Conservation (phyloP, 768 basidiomycete genomes). For the Tulasnella sp. region DNA sequence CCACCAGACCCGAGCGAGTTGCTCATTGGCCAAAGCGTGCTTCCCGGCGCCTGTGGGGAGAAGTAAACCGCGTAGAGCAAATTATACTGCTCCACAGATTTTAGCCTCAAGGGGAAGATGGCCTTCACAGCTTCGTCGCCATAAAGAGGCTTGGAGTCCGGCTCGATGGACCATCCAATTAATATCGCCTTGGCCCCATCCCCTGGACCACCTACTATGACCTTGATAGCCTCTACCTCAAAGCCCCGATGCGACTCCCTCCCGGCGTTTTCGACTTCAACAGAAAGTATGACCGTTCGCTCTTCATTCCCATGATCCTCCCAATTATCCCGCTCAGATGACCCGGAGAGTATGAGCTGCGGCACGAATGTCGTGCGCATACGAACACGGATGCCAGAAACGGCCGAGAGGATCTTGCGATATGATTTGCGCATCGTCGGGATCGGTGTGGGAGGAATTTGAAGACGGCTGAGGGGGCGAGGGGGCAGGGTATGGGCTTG, state of each 20-base stretch:
- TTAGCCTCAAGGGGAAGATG: constrained; percentile 64
- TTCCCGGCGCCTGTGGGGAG: constrained; percentile 34
- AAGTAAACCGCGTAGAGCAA: constrained; percentile 85
- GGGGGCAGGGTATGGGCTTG: constrained; percentile 34
- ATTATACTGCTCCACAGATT: constrained; percentile 71
- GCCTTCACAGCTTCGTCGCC: constrained; percentile 28
- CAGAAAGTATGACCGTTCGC: constrained; percentile 77
- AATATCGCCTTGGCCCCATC: constrained; percentile 41
- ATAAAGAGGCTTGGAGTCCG: constrained; percentile 20
- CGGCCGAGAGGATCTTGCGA: constrained; percentile 64
- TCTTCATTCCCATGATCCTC: constrained; percentile 66
- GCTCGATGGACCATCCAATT: constrained; percentile 39
- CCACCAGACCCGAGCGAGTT: constrained; percentile 15
- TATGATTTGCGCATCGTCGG: constrained; percentile 79
- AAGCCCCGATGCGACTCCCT: constrained; percentile 49
- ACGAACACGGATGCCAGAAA: constrained; percentile 76
- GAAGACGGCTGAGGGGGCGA: constrained; percentile 41
- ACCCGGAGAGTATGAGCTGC: constrained; percentile 52
- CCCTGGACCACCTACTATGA: constrained; percentile 52
- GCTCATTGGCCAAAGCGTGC: not conserved
- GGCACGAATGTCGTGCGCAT: constrained; percentile 95
- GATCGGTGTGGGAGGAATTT: constrained; percentile 32
- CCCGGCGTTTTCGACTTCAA: constrained; percentile 79
- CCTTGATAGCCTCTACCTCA: constrained; percentile 62
- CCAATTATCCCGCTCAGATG: constrained; percentile 26